Evolutionary conservation across 1,284 basidiomycete genomes (phyloP).

Genomic region (Taiwanofungus camphoratus): DNA sequence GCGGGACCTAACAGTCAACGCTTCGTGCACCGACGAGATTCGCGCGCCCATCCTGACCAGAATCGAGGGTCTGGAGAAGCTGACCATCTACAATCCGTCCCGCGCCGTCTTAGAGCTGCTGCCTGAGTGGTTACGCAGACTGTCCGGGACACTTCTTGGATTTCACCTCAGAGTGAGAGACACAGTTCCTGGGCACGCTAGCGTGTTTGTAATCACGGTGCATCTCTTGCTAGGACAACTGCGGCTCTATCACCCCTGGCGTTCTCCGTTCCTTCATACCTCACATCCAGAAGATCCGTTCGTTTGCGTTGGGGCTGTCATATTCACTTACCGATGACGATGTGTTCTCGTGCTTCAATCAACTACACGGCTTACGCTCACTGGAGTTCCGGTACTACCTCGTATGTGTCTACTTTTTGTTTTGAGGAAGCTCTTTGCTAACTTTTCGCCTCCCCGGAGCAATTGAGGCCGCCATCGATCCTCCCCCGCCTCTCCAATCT

Average conservation of each 20-base stretch:
- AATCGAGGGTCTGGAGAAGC: constrained; percentile 28
- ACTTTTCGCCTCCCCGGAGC: constrained; percentile 27
- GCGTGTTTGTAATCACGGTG: not conserved
- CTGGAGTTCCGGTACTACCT: constrained; percentile 44
- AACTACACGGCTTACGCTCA: constrained; percentile 31
- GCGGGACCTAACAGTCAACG: constrained; percentile 34
- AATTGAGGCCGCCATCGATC: constrained; percentile 32
- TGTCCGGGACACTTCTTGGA: constrained; percentile 30
- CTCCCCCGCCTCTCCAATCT: constrained; percentile 30
- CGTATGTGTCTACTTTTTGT: constrained; percentile 26
- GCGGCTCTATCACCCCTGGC: constrained; percentile 54
- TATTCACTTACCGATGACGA: constrained; percentile 49
- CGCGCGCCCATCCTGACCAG: constrained; percentile 29
- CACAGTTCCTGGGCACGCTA: not conserved
- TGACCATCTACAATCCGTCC: constrained; percentile 38
- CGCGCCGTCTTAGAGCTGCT: constrained; percentile 39
- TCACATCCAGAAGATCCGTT: constrained; percentile 23
- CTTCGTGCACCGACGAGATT: constrained; percentile 33
- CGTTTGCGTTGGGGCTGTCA: constrained; percentile 43
- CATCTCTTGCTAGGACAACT: constrained; percentile 37
- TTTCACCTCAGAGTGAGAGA: constrained; percentile 37
- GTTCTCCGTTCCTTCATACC: constrained; percentile 40
- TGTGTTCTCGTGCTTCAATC: constrained; percentile 38
- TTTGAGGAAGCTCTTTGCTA: not conserved
- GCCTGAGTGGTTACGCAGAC: constrained; percentile 37